These are phyloP conservation scores for Vitis cinerea DNA, from an alignment of 164 flowering plant genomes.

Conservation along the genomic window DNA sequence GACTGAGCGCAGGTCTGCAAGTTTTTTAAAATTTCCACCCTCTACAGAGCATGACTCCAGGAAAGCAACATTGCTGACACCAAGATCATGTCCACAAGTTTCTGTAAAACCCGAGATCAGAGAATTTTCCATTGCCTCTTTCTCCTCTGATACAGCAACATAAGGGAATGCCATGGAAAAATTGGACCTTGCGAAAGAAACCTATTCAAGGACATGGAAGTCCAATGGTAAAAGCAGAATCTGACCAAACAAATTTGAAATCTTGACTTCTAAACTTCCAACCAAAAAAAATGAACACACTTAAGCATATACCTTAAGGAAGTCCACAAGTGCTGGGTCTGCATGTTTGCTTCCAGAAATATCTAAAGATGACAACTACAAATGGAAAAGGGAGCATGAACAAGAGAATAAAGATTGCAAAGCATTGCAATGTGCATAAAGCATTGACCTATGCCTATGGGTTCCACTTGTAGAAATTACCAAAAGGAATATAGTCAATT, in stretches of 20 bases:
- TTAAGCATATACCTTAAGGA: constrained; percentile 57
- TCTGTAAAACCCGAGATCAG: constrained; percentile 64
- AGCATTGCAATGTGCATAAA: background rate
- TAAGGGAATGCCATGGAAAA: constrained; percentile 89
- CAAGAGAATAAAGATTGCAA: background rate
- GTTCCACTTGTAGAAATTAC: background rate
- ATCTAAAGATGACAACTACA: constrained; percentile 63
- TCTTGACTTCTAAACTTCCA: background rate
- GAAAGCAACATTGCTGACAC: constrained; percentile 43
- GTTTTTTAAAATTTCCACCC: constrained; percentile 45
- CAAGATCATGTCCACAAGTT: constrained; percentile 49
- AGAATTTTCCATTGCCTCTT: constrained; percentile 53
- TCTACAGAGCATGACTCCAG: constrained; percentile 61
- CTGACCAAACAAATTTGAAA: background rate
- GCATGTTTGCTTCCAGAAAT: constrained; percentile 34
- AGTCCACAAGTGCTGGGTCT: constrained; percentile 55
- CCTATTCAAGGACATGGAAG: constrained; percentile 39
- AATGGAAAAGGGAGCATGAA: constrained; percentile 12
- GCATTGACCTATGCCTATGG: background rate
- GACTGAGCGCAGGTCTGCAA: constrained; percentile 51
- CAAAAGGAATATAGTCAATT: no score
- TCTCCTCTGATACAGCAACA: constrained; percentile 52
- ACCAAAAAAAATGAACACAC: background rate
- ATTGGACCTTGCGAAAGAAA: constrained; percentile 56
- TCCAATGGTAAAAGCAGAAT: background rate